phyloP scores from a whole-genome alignment of 108 stramenopile genomes.

The Cyclotella choctawhatcheeana region DNA sequence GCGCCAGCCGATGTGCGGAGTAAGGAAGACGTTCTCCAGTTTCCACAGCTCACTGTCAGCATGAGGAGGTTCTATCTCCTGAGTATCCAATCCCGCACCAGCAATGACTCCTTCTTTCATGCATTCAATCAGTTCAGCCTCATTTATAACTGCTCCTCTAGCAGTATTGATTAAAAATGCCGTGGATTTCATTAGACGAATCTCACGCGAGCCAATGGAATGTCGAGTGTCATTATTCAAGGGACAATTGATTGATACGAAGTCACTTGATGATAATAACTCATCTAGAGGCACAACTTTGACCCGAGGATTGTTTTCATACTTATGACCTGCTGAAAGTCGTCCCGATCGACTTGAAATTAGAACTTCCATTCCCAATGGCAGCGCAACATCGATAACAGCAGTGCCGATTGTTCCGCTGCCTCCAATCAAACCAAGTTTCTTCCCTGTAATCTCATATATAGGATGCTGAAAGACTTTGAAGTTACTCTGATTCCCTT shows the following conservation, averaged over 20 bases:
- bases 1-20: conserved; percentile 91
- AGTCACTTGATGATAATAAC: conserved; percentile 74
- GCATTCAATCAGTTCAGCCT: conserved; percentile 76
- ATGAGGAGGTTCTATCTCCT: conserved; percentile 70
- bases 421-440: conserved; percentile 89
- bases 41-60: conserved; percentile 71
- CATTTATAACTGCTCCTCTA: conserved; percentile 88
- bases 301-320: conserved; percentile 58
- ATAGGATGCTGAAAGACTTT: conserved; percentile 78
- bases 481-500: conserved; percentile 71
- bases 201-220: conserved; percentile 71
- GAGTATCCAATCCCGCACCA: conserved; percentile 87
- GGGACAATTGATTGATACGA: conserved; percentile 86
- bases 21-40: conserved; percentile 77
- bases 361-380: conserved; percentile 88
- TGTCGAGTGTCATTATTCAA: conserved; percentile 84
- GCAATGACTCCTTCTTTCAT: conserved; percentile 75
- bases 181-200: conserved; percentile 84
- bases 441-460: conserved; percentile 77
- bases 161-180: conserved; percentile 92
- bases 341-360: conserved; percentile 70
- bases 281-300: conserved; percentile 59
- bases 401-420: conserved; percentile 86
- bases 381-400: conserved; percentile 81
- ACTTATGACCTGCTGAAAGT: conserved; percentile 63